These are phyloP conservation scores for Pezicula carpinea DNA, from an alignment of 2,329 filamentous ascomycete genomes.

Conservation along the genomic window DNA sequence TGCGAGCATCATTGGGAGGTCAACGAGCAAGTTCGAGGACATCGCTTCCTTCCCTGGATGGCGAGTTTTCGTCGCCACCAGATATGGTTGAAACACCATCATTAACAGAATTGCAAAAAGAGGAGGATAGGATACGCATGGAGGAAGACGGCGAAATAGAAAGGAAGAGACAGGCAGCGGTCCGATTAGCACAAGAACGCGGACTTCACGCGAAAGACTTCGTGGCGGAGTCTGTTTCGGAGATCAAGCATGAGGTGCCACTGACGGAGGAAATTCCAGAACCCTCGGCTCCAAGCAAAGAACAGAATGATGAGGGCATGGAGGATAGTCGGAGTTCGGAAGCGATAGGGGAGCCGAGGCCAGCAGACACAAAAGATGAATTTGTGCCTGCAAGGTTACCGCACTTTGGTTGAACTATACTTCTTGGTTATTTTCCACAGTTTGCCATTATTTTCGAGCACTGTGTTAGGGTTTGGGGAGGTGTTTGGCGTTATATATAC, in stretches of 20 bases:
- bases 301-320: constrained; percentile 21
- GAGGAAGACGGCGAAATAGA: constrained; percentile 51
- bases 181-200: constrained; percentile 44
- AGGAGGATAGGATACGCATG: constrained; percentile 41
- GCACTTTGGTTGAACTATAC: constrained; percentile 37
- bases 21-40: constrained; percentile 18
- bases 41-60: constrained; percentile 28
- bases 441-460: neutral
- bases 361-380: constrained; percentile 24
- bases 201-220: constrained; percentile 35
- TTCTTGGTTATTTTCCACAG: neutral
- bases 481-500: constrained; percentile 18
- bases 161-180: constrained; percentile 47
- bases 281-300: constrained; percentile 19
- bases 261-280: constrained; percentile 18
- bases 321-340: constrained; percentile 7
- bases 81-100: constrained; percentile 39
- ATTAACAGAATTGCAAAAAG: constrained; percentile 46
- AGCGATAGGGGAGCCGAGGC: constrained; percentile 5
- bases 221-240: constrained; percentile 28
- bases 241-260: constrained; percentile 16
- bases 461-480: neutral
- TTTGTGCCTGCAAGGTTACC: constrained; percentile 59
- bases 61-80: constrained; percentile 28
- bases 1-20: constrained; percentile 10